A percentile compares a stretch with the other conserved stretches of the same genome.
Conservation (phyloP, 257 asterid species). For the Solanum lignicaule region DNA sequence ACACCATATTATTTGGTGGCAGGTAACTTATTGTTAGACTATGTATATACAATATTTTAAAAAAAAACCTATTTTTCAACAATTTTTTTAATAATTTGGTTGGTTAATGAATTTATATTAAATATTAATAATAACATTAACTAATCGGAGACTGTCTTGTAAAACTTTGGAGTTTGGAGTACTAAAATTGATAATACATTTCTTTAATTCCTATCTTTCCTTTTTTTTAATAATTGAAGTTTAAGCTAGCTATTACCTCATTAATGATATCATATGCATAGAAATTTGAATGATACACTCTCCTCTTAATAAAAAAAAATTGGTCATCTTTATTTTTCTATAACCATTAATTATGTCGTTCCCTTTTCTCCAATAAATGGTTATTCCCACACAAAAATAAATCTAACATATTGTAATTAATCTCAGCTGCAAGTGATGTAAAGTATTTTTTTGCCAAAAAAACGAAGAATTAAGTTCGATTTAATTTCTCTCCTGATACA, state of each 20-base stretch:
- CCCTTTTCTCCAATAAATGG: not conserved
- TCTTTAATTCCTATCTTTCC: not conserved
- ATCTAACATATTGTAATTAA: not conserved
- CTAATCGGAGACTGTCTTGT: not conserved
- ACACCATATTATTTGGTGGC: no score
- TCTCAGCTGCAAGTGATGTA: not conserved
- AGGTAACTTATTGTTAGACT: no score
- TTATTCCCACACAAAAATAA: not conserved
- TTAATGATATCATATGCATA: not conserved
- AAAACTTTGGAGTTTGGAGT: not conserved
- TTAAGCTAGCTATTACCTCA: not conserved
- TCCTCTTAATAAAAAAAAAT: not conserved
- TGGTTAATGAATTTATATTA: not conserved
- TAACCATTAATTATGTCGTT: not conserved
- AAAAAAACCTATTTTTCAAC: not conserved
- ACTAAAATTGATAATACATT: not conserved
- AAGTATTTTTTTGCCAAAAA: not conserved
- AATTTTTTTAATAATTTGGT: not conserved
- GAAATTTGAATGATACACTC: not conserved
- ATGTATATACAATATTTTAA: no score
- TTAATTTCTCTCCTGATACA: not conserved
- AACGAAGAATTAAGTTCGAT: not conserved
- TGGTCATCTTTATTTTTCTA: not conserved
- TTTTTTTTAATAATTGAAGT: no score
- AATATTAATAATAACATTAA: not conserved